Evolutionary conservation across 1,139 yeast genomes (phyloP), one percentile per base, ranked within the genome.

Genomic region (Lodderomyces parapsilosis): DNA sequence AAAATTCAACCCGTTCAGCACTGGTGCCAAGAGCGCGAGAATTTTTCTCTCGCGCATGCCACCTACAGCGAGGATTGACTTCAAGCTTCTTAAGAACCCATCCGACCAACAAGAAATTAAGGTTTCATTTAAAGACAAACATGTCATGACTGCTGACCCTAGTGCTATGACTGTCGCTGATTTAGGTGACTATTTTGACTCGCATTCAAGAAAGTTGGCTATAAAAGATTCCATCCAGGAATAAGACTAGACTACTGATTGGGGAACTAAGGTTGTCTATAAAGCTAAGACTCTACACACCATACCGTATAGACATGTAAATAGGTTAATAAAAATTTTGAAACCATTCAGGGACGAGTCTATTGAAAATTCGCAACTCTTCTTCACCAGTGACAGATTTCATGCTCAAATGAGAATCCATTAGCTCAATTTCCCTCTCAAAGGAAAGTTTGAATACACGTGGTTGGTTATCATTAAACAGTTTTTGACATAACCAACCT

Each of bases 71-170:
- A 81, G 78, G 54, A 71, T 73, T 9, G 80, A 80, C 46, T 74
- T 74, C 50, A 81, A 83, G 53, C 73, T 84, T 17, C 67, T 85
- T 41, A 66, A 75, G 4, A 15, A 25, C 7, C 59, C 62, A 14
- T 45, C 47, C 9, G 57, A 63, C 42, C 89, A 96, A 18, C 90
- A 96, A 15, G 57, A 73, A 27, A 79, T 91, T 31, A 76, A 81
- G 50, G 96, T 91, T 14, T 80, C 84, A 1, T 91, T 79, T 68
- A 87, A 86, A 63, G 97, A 91, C 63, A 93, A 91, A 56, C 78
- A 81, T 45, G 75, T 74, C 6, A 68, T 89, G 67, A 76, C 76
- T 44, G 80, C 81, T 5, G 87, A 89, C 58, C 96, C 96, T 2
- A 63, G 72, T 3, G 58, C 59, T 2, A 63, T 78, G 58, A 66